phyloP scores from a whole-genome alignment of 75 land plant species.

The Adiantum capillusveneris region DNA sequence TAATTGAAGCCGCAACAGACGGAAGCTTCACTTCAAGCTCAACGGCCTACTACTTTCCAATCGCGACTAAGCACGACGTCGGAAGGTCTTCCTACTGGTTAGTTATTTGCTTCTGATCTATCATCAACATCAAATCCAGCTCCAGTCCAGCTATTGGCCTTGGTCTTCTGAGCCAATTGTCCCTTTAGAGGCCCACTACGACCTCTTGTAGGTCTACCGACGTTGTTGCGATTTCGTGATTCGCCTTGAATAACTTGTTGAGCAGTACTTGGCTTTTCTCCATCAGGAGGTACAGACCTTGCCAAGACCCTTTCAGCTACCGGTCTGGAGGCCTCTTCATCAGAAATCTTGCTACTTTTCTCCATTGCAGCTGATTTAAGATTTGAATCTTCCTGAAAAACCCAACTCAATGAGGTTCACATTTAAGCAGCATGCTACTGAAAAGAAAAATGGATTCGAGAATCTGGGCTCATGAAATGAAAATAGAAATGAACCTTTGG shows the following conservation, averaged over 20 bases:
- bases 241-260: conserved; percentile 7
- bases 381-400: neutral
- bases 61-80: too few species aligned
- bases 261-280: conserved; percentile 7
- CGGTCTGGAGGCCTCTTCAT: neutral
- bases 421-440: neutral
- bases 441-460: neutral
- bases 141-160: conserved; percentile 84
- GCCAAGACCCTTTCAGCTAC: neutral
- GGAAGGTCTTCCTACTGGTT: too few species aligned
- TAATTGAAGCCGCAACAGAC: too few species aligned
- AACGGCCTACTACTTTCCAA: too few species aligned
- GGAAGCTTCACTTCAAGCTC: too few species aligned
- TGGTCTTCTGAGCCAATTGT: conserved; percentile 44
- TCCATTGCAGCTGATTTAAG: neutral
- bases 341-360: neutral
- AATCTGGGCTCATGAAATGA: neutral
- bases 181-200: conserved; percentile 36
- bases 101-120: too few species aligned
- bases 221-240: conserved; percentile 9
- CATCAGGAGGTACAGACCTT: conserved; percentile 3
- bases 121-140: conserved; percentile 87
- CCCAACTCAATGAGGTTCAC: neutral
- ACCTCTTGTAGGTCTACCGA: conserved; percentile 35
- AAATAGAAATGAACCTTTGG: neutral